A percentile compares a stretch with the other conserved stretches of the same genome.
Conservation (phyloP, 768 basidiomycete species). For the Mycena chlorophos region DNA sequence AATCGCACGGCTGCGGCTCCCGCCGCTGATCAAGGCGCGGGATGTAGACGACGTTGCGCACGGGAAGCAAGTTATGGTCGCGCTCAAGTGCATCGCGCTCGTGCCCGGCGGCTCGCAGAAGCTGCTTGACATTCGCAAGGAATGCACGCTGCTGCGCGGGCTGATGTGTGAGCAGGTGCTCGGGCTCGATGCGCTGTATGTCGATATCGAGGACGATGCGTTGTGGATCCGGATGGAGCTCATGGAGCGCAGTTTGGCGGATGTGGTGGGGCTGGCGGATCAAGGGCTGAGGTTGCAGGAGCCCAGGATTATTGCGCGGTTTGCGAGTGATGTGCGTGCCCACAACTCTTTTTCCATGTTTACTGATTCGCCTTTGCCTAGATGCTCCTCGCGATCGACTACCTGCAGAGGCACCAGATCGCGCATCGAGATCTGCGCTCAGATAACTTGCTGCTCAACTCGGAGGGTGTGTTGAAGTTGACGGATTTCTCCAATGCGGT, state of each 20-base stretch:
- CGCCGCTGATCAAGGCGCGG: conserved; percentile 38
- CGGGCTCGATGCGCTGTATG: conserved; percentile 68
- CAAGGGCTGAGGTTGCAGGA: conserved; percentile 68
- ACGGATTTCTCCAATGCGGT: conserved; percentile 84
- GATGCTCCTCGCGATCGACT: conserved; percentile 67
- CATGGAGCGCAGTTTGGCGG: conserved; percentile 86
- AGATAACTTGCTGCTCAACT: conserved; percentile 77
- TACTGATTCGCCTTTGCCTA: conserved; percentile 25
- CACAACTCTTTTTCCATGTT: background rate
- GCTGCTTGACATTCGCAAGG: conserved; percentile 59
- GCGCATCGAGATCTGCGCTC: conserved; percentile 85
- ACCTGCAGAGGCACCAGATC: conserved; percentile 62
- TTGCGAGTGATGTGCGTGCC: conserved; percentile 77
- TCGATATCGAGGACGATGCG: conserved; percentile 62
- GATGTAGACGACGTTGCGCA: conserved; percentile 38
- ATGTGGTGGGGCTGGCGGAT: conserved; percentile 65
- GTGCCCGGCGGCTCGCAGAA: conserved; percentile 60
- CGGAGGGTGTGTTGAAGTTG: conserved; percentile 69
- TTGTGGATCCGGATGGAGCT: conserved; percentile 90
- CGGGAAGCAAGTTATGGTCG: conserved; percentile 50
- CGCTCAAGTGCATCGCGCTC: conserved; percentile 74
- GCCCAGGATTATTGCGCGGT: conserved; percentile 62
- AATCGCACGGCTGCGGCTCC: conserved; percentile 40
- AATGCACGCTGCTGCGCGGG: conserved; percentile 59
- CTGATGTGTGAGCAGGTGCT: conserved; percentile 64